Percentiles rank a stretch among this genome's conserved stretches.
These are phyloP conservation scores for Dictyostelium firmibasis DNA, from an alignment of 78 protist species.

Conservation along the genomic window DNA sequence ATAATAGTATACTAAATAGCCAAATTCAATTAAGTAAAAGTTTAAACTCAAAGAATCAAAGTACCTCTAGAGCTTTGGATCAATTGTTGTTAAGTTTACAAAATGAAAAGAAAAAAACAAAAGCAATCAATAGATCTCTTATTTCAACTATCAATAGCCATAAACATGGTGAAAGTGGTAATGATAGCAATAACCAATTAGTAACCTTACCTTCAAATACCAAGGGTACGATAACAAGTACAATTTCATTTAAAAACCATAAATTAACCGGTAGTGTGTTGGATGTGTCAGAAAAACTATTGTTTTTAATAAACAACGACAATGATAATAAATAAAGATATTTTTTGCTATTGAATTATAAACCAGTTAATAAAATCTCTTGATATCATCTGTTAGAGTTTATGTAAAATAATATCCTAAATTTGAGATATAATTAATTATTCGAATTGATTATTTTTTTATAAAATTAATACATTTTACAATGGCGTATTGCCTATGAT, in stretches of 20 bases:
- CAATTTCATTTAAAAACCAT: not conserved
- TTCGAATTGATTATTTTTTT: no score
- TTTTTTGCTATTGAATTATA: not conserved
- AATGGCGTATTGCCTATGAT: no score
- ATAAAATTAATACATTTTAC: no score
- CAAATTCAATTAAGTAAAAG: not conserved
- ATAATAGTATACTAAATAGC: not conserved
- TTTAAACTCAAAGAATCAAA: not conserved
- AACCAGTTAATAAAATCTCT: no score
- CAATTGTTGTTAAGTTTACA: conserved; percentile 8
- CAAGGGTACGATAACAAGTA: not conserved
- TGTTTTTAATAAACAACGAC: not conserved
- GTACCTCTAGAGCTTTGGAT: not conserved
- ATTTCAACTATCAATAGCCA: not conserved
- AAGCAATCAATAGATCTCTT: not conserved
- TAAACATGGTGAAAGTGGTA: not conserved
- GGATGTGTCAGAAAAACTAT: not conserved
- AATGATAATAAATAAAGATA: not conserved
- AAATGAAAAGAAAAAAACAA: not conserved
- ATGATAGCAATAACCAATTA: not conserved
- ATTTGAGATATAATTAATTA: no score
- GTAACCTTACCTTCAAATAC: not conserved
- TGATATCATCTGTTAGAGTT: no score
- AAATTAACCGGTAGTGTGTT: not conserved
- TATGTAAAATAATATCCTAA: no score